Conservation (phyloP, 805 yeast genomes). For the Lipomyces yamadae region DNA sequence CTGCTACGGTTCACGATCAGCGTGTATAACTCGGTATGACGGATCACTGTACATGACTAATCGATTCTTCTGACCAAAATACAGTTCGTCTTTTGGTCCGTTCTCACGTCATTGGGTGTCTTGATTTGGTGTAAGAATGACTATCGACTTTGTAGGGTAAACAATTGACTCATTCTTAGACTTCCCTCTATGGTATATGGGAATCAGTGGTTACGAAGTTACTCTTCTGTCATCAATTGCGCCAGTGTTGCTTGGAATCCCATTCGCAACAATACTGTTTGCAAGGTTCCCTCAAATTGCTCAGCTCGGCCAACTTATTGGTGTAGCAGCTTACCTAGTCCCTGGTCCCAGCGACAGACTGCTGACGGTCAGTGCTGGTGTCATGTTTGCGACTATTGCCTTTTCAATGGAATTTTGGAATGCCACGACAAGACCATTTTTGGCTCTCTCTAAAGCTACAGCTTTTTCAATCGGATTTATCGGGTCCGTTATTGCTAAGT, state of each 20-base stretch:
- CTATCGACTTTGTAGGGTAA: background rate
- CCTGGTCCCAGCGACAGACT: constrained; percentile 73
- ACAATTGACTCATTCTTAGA: constrained; percentile 40
- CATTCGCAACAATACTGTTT: constrained; percentile 51
- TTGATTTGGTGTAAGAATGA: constrained; percentile 72
- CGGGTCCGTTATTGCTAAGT: constrained; percentile 74
- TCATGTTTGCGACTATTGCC: constrained; percentile 63
- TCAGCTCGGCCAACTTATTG: constrained; percentile 60
- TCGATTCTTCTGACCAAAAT: background rate
- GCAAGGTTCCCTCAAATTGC: constrained; percentile 57
- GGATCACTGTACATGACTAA: background rate
- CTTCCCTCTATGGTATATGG: constrained; percentile 98
- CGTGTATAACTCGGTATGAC: constrained; percentile 51
- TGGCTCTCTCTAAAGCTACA: constrained; percentile 53
- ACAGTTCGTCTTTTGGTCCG: constrained; percentile 83
- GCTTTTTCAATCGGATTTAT: constrained; percentile 75
- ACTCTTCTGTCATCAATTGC: constrained; percentile 61
- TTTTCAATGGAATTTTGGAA: constrained; percentile 49
- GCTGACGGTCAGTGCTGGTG: constrained; percentile 66
- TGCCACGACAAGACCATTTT: constrained; percentile 44
- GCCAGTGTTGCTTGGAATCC: constrained; percentile 60
- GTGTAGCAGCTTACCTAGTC: constrained; percentile 75
- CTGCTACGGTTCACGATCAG: constrained; percentile 43
- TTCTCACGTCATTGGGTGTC: constrained; percentile 75
- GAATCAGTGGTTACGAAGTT: constrained; percentile 85